Base-by-base conservation (phyloP, 192 early-diverging fungal genomes). In the Chytriomyces sp. region DNA sequence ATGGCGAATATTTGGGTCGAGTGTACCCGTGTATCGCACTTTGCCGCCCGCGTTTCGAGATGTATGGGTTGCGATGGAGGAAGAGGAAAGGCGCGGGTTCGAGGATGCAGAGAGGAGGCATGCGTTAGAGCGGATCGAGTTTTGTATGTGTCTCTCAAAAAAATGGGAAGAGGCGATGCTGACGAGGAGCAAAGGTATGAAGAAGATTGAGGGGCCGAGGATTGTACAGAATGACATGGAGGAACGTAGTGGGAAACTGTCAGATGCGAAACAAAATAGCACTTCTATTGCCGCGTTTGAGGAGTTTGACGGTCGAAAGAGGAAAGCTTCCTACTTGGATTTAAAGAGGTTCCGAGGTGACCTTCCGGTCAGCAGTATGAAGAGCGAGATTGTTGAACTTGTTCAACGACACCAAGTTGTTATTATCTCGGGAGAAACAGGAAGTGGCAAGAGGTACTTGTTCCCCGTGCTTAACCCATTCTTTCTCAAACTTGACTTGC, bases 401-500 rank as follows among this genome's bases (percentile, higher is more conserved):
- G 38, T 92, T 39, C 30, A 69, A 30, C 36, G 53, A 7, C 55
- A 90, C 64, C 89, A 86, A 64, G 89, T 93, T 1, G 68, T 93
- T 7, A 83, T 93, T 53, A 77, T 93, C 7, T 92, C 86, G 39
- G 92, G 92, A n/a, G 92, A 91, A 70, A 93, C 92, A 3, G 91
- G 91, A 77, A 85, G 81, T 77, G 67, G 38, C 8, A 52, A 64
- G 67, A 58, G 69, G 70, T 57, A 56, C 33, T 14, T 5, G 12
- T 17, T 44, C 19, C 3, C 30, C 19, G 30, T 66, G 22, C 17
- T 57, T 30, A 12, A 56, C 2, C 28, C 10, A 19, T 59, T 2
- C 25, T 74, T 84, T 59, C 86, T 87, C 67, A 91, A 89, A 76
- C 25, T 64, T 55, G n/a, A 33, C 38, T 36, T 73, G 14, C 60